Conservation (phyloP, 495 filamentous ascomycete genomes). For the Hypoxylon fragiforme region DNA sequence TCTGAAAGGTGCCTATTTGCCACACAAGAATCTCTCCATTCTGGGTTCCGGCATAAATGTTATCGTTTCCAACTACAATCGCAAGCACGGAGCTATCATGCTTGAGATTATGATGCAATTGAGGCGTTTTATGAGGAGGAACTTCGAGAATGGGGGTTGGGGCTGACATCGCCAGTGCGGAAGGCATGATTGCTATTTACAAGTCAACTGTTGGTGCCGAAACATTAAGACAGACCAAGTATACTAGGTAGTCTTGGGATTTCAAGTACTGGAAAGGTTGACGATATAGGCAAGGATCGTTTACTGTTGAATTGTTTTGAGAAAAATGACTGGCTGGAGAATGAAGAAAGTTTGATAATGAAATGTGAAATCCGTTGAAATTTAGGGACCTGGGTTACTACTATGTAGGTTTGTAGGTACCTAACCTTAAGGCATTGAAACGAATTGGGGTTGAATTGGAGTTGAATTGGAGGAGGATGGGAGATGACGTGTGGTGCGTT, state of each 20-base stretch:
- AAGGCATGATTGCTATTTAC: conserved; percentile 20
- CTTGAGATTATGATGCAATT: conserved; percentile 67
- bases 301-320: background rate
- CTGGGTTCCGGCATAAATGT: conserved; percentile 87
- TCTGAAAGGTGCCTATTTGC: conserved; percentile 84
- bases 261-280: too few species aligned
- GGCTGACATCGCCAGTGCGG: conserved; percentile 25
- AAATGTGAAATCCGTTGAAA: background rate
- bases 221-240: conserved; percentile 2
- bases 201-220: conserved; percentile 2
- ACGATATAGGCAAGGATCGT: too few species aligned
- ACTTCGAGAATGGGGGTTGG: conserved; percentile 39
- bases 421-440: too few species aligned
- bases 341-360: background rate
- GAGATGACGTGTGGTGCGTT: conserved; percentile 25
- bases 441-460: background rate
- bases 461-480: conserved; percentile 10
- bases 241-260: too few species aligned
- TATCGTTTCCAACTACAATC: conserved; percentile 63
- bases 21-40: conserved; percentile 90
- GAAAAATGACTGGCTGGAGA: background rate
- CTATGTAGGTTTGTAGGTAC: too few species aligned
- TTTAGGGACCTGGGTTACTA: too few species aligned
- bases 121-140: conserved; percentile 50
- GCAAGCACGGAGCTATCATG: conserved; percentile 74